phyloP scores from a whole-genome alignment of 2,329 filamentous ascomycete species.

The Chaetothyriales sp. region DNA sequence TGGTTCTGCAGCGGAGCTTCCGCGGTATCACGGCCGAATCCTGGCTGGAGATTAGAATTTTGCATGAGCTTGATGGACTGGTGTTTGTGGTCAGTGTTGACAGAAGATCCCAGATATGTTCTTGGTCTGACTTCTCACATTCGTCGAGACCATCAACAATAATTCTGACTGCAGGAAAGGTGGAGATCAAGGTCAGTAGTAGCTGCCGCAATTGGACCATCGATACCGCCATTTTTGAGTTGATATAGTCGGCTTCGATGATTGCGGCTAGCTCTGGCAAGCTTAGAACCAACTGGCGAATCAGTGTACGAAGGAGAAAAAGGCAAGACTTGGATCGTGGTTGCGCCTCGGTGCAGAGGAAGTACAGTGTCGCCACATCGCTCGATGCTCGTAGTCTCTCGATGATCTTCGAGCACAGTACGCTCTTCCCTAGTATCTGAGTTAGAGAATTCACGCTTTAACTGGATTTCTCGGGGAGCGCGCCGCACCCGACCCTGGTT shows the following conservation, averaged over 20 bases:
- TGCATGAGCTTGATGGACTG: background rate
- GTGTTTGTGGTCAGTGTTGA: background rate
- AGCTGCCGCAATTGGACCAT: slow-evolving; percentile 14
- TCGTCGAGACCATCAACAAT: slow-evolving; percentile 20
- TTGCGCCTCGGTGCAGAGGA: slow-evolving; percentile 4
- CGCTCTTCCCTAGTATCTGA: background rate
- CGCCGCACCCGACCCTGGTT: slow-evolving; percentile 13
- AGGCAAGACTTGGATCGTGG: slow-evolving; percentile 3
- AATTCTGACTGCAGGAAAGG: slow-evolving; percentile 12
- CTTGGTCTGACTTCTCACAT: background rate
- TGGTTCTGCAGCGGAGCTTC: background rate
- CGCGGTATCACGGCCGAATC: background rate
- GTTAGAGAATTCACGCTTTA: slow-evolving; percentile 15
- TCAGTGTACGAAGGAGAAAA: slow-evolving; percentile 16
- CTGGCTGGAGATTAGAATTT: background rate
- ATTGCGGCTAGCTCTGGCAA: slow-evolving; percentile 16
- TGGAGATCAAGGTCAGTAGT: slow-evolving; percentile 1
- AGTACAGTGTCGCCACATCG: slow-evolving; percentile 5
- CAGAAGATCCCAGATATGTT: background rate
- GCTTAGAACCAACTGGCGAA: slow-evolving; percentile 16
- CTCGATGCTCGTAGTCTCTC: no score
- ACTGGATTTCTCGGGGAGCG: slow-evolving; percentile 6
- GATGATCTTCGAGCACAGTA: background rate
- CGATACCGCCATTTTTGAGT: slow-evolving; percentile 6
- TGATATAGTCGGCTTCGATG: slow-evolving; percentile 18